Evolutionary conservation across 306 rosid genomes (phyloP).

Genomic region (Chamaecrista fasciculata): DNA sequence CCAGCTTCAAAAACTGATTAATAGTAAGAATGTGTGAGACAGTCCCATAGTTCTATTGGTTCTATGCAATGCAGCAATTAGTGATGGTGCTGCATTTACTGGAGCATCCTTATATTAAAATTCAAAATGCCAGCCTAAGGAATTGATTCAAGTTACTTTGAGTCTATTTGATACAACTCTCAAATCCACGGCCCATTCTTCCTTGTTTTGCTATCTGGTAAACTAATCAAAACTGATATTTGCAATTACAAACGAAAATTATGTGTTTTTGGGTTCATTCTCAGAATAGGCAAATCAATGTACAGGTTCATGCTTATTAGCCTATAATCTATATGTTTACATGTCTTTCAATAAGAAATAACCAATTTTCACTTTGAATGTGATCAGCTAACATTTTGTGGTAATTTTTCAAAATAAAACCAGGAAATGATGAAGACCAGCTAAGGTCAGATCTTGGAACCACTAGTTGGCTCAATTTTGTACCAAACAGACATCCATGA

Average conservation of each 20-base stretch:
- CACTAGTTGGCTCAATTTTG: conserved; percentile 13
- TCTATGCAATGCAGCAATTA: neutral
- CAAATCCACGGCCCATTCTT: neutral
- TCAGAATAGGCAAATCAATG: neutral
- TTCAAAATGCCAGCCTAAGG: neutral
- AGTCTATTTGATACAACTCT: conserved; percentile 9
- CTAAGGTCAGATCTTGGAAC: conserved; percentile 22
- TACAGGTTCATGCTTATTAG: neutral
- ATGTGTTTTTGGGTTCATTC: neutral
- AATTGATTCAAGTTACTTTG: neutral
- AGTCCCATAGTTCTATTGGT: neutral
- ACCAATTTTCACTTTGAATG: conserved; percentile 9
- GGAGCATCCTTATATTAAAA: neutral
- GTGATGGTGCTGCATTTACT: neutral
- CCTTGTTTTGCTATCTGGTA: neutral
- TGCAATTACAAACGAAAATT: neutral
- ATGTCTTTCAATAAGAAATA: neutral
- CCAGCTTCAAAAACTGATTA: conserved; percentile 27
- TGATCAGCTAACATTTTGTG: conserved; percentile 33
- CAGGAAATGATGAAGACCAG: conserved; percentile 38
- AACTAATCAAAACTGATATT: neutral
- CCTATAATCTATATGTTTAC: neutral
- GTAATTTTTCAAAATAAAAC: conserved; percentile 27
- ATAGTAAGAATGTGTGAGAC: conserved; percentile 22
- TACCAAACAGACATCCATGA: conserved; percentile 39